These are phyloP conservation scores for Tinospora cordifolia DNA, from an alignment of 164 flowering plant species.

Conservation along the genomic window DNA sequence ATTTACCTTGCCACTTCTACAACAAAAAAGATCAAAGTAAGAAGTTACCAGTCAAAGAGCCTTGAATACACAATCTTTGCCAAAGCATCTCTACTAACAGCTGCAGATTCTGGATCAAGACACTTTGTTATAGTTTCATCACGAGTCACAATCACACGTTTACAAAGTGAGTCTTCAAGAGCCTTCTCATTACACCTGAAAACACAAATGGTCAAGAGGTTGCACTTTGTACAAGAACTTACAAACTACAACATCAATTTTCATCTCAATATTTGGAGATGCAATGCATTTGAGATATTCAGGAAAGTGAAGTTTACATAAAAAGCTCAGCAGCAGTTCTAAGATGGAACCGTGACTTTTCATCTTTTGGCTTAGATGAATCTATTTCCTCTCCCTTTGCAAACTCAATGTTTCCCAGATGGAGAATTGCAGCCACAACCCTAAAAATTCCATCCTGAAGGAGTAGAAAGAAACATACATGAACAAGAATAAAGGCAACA, in stretches of 20 bases:
- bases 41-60: constrained; percentile 72
- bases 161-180: constrained; percentile 80
- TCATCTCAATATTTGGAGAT: neutral
- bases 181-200: constrained; percentile 76
- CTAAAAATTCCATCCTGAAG: constrained; percentile 77
- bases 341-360: constrained; percentile 63
- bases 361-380: constrained; percentile 79
- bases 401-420: constrained; percentile 79
- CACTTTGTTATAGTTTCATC: constrained; percentile 79
- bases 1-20: neutral
- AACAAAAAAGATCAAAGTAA: neutral
- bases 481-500: neutral
- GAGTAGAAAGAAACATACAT: neutral
- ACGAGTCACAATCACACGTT: constrained; percentile 80
- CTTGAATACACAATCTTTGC: constrained; percentile 73
- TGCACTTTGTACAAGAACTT: neutral
- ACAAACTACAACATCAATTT: neutral
- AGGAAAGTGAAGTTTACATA: constrained; percentile 31
- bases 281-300: neutral
- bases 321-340: constrained; percentile 74
- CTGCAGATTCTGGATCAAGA: constrained; percentile 70
- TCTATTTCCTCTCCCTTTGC: constrained; percentile 59
- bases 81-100: constrained; percentile 77
- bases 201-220: constrained; percentile 7
- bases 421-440: constrained; percentile 82